Evolutionary conservation across 2,329 filamentous ascomycete genomes (phyloP).

Genomic region (Colletotrichum sp.): DNA sequence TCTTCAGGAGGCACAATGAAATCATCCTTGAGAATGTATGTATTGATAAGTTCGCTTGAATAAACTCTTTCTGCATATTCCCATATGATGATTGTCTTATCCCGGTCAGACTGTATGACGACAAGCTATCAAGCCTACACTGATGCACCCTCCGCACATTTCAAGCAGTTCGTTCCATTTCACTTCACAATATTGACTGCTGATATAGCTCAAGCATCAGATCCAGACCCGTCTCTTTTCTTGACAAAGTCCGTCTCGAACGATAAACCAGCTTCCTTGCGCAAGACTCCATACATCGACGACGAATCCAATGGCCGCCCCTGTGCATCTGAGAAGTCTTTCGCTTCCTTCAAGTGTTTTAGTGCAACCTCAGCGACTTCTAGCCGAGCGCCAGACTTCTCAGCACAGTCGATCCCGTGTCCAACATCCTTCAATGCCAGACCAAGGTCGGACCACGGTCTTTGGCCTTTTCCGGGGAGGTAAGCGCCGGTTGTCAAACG

Average conservation of each 20-base stretch:
- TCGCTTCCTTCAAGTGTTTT: slow-evolving; percentile 47
- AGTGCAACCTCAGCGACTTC: slow-evolving; percentile 48
- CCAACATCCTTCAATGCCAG: slow-evolving; percentile 58
- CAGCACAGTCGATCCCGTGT: slow-evolving; percentile 50
- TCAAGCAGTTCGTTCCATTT: no score
- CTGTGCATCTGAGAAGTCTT: slow-evolving; percentile 35
- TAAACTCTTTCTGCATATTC: neutral
- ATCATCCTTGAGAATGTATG: neutral
- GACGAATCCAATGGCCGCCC: slow-evolving; percentile 51
- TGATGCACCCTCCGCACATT: no score
- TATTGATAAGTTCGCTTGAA: neutral
- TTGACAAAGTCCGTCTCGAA: slow-evolving; percentile 47
- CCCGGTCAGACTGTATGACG: neutral
- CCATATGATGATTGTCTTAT: neutral
- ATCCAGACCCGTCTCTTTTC: slow-evolving; percentile 25
- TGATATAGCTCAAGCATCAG: no score
- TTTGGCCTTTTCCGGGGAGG: slow-evolving; percentile 34
- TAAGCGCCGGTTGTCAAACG: slow-evolving; percentile 43
- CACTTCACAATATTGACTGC: no score
- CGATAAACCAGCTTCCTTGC: slow-evolving; percentile 43
- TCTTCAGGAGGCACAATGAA: no score
- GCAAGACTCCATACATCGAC: slow-evolving; percentile 53
- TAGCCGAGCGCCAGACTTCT: slow-evolving; percentile 40
- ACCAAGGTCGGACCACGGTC: slow-evolving; percentile 52
- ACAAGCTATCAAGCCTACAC: neutral